These are phyloP conservation scores for Cystobasidium sp. DNA, from an alignment of 1,284 basidiomycete species.

Conservation along the genomic window DNA sequence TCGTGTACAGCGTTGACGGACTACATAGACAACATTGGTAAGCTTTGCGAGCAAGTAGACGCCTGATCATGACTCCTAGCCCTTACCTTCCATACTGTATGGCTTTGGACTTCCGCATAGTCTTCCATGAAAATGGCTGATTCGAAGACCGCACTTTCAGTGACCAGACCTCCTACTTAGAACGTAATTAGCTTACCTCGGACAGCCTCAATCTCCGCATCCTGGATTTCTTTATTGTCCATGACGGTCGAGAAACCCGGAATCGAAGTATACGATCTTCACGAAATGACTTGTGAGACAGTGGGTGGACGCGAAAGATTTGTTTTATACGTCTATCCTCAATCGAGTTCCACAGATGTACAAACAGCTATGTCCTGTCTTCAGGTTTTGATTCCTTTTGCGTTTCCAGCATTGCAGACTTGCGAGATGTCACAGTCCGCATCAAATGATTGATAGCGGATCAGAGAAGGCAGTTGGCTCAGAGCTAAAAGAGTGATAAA, in stretches of 20 bases:
- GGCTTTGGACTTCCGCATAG: slow-evolving; percentile 47
- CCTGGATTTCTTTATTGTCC: slow-evolving; percentile 50
- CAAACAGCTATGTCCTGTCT: not conserved
- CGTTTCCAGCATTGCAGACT: not conserved
- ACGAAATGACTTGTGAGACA: not conserved
- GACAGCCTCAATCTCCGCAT: slow-evolving; percentile 51
- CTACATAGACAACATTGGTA: slow-evolving; percentile 17
- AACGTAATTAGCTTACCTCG: slow-evolving; percentile 42
- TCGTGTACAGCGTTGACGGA: slow-evolving; percentile 52
- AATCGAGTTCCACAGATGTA: no score
- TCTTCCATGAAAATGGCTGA: slow-evolving; percentile 53
- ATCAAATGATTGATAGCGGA: not conserved
- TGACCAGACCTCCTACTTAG: not conserved
- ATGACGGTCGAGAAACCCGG: not conserved
- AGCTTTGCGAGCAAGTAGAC: no score
- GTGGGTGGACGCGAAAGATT: not conserved
- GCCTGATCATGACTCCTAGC: no score
- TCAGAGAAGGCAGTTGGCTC: no score
- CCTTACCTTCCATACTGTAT: slow-evolving; percentile 51
- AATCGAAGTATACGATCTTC: not conserved
- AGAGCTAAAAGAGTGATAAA: not conserved
- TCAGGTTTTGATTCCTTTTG: not conserved
- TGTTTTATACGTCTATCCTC: not conserved
- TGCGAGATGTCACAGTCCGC: slow-evolving; percentile 2
- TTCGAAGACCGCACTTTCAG: not conserved